phyloP scores from a whole-genome alignment of 306 rosid species.

The Lotus japonicus region DNA sequence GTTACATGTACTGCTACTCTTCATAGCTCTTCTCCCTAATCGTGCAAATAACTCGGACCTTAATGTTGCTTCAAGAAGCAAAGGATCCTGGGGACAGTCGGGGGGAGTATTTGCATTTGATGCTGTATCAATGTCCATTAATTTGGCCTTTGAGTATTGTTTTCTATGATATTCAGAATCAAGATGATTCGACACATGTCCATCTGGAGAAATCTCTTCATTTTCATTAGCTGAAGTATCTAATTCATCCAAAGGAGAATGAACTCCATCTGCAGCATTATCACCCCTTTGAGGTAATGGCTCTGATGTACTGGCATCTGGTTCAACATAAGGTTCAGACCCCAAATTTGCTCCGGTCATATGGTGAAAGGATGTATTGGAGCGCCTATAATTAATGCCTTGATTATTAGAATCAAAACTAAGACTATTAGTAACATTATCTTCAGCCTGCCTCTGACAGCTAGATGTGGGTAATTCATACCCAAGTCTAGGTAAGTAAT shows the following conservation, averaged over 20 bases:
- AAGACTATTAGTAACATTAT: constrained; percentile 40
- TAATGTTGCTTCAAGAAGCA: constrained; percentile 78
- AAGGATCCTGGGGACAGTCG: constrained; percentile 50
- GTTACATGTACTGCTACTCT: constrained; percentile 30
- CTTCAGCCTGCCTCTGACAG: constrained; percentile 50
- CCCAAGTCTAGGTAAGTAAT: constrained; percentile 49
- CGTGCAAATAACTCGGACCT: constrained; percentile 80
- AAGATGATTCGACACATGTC: constrained; percentile 38
- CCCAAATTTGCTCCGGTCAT: constrained; percentile 44
- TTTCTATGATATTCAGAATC: constrained; percentile 25
- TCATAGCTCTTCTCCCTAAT: constrained; percentile 41
- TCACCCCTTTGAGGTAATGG: constrained; percentile 48
- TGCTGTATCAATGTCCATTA: constrained; percentile 28
- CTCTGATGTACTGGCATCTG: constrained; percentile 77
- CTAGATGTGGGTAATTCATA: constrained; percentile 41
- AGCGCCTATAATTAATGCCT: constrained; percentile 31
- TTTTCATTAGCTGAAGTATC: constrained; percentile 67
- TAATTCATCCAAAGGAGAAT: constrained; percentile 58
- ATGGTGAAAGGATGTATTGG: constrained; percentile 32
- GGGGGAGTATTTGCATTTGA: constrained; percentile 25
- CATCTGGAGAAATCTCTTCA: constrained; percentile 55
- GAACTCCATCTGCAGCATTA: constrained; percentile 43
- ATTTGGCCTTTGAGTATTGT: constrained; percentile 26
- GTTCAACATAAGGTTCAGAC: constrained; percentile 67
- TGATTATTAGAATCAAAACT: constrained; percentile 47